Evolutionary conservation across 148 eudicot species (phyloP), one percentile per base, ranked within the genome.

Genomic region (Nyssa sinensis): DNA sequence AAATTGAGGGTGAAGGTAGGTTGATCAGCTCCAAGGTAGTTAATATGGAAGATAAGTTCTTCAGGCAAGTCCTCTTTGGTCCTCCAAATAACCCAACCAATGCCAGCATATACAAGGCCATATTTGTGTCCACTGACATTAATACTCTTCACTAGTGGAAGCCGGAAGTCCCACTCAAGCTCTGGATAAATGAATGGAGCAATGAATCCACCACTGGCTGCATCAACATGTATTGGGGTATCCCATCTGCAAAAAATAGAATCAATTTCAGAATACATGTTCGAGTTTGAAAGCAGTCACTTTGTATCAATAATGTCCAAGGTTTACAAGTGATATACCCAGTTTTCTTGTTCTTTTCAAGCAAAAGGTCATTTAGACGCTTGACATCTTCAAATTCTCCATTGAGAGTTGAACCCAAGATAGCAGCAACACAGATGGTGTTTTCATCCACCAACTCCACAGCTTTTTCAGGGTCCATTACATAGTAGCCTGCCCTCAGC

Each of bases 11-110:
- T 75, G 73, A 75, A 75, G 44, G 70, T 74, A 8, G 70, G 77
- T 33, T 76, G 79, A 58, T 76, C 79, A 69, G 79, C 79, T 30
- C 79, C 79, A 33, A 76, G 79, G 62, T 76, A 76, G 69, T 76
- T 76, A 0, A 76, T 76, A 53, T 76, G 74, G 61, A 77, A 77
- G 66, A 77, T 77, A 4, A 75, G 78, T 8, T 75, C 78, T 2
- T 67, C 66, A 29, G 73, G 78, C 17, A 75, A 67, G 31, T 75
- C 78, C 23, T 75, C 73, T 75, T 75, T 67, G 72, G 10, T 75
- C 67, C 78, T 75, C 78, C 78, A 75, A 30, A 75, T 41, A 39
- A 59, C 73, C 78, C 78, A 75, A 3, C 77, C 77, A 51, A 74
- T 74, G 7, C 77, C 77, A 10, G 77, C 77, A 51, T 74, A 74